These are phyloP conservation scores for Pseudocercospora ulei DNA, from an alignment of 2,329 filamentous ascomycete species.

Conservation along the genomic window DNA sequence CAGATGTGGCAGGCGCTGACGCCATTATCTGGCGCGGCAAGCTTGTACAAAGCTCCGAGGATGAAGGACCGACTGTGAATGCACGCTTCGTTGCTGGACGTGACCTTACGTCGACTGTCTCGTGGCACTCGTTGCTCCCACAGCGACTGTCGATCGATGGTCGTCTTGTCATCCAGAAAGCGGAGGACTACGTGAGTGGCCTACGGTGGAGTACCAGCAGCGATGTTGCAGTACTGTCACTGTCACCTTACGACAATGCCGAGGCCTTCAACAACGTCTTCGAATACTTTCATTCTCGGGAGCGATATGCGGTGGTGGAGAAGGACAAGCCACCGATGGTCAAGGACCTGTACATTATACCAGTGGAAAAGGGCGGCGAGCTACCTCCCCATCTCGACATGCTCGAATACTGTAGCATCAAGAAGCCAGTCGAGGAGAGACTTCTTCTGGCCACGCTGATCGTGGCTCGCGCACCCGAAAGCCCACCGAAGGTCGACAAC, in stretches of 20 bases:
- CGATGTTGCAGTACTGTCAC: slow-evolving; percentile 70
- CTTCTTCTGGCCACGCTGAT: slow-evolving; percentile 79
- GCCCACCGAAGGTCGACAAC: slow-evolving; percentile 15
- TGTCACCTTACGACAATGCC: slow-evolving; percentile 54
- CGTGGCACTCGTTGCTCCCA: slow-evolving; percentile 70
- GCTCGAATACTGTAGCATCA: slow-evolving; percentile 73
- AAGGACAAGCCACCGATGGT: slow-evolving; percentile 54
- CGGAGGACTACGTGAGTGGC: slow-evolving; percentile 82
- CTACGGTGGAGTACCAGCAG: slow-evolving; percentile 71
- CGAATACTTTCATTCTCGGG: slow-evolving; percentile 72
- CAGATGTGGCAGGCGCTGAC: slow-evolving; percentile 55
- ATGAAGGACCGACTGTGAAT: slow-evolving; percentile 48
- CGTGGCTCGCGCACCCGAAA: slow-evolving; percentile 53
- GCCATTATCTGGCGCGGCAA: slow-evolving; percentile 69
- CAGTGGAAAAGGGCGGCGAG: slow-evolving; percentile 59
- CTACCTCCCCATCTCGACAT: slow-evolving; percentile 82
- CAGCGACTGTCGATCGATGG: slow-evolving; percentile 61
- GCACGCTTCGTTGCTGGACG: slow-evolving; percentile 78
- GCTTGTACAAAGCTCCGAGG: slow-evolving; percentile 38
- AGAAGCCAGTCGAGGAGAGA: slow-evolving; percentile 59
- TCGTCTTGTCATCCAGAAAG: slow-evolving; percentile 70
- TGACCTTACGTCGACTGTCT: slow-evolving; percentile 56
- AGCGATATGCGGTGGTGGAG: slow-evolving; percentile 77
- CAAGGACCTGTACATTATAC: slow-evolving; percentile 83
- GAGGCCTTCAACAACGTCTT: slow-evolving; percentile 66